Conservation (phyloP, 805 yeast genomes). For the Hanseniaspora lachancei region DNA sequence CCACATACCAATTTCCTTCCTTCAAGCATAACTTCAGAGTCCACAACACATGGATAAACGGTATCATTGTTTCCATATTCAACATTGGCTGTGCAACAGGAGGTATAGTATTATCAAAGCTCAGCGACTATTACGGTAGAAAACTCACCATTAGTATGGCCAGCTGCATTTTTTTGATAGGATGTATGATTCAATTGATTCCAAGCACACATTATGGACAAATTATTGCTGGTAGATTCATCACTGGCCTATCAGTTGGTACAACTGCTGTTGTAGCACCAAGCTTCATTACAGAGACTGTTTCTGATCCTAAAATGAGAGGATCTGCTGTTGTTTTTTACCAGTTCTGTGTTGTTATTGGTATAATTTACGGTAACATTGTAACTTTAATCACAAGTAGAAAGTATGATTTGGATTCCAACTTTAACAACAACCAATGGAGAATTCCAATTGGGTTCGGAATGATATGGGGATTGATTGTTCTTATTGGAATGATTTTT, state of each 20-base stretch:
- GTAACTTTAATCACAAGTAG: constrained; percentile 42
- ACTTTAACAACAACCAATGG: constrained; percentile 41
- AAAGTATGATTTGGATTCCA: constrained; percentile 15
- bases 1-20: constrained; percentile 36
- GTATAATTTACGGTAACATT: constrained; percentile 56
- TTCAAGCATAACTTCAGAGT: constrained; percentile 41
- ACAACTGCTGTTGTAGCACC: constrained; percentile 61
- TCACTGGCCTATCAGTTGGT: constrained; percentile 68
- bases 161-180: constrained; percentile 44
- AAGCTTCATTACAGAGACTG: constrained; percentile 50
- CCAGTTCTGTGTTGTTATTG: constrained; percentile 52
- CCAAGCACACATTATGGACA: constrained; percentile 26
- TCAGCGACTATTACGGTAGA: constrained; percentile 51
- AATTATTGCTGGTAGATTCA: constrained; percentile 47
- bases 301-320: constrained; percentile 49
- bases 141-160: constrained; percentile 43
- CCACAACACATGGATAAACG: constrained; percentile 31
- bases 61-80: constrained; percentile 43
- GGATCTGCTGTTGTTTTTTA: constrained; percentile 54
- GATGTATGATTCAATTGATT: constrained; percentile 46
- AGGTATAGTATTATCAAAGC: constrained; percentile 44
- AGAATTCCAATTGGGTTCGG: constrained; percentile 51
- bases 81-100: constrained; percentile 64
- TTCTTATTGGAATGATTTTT: constrained; percentile 46
- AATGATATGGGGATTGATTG: constrained; percentile 31